These are phyloP conservation scores for Serendipita sp. DNA, from an alignment of 1,284 basidiomycete genomes.

Conservation along the genomic window DNA sequence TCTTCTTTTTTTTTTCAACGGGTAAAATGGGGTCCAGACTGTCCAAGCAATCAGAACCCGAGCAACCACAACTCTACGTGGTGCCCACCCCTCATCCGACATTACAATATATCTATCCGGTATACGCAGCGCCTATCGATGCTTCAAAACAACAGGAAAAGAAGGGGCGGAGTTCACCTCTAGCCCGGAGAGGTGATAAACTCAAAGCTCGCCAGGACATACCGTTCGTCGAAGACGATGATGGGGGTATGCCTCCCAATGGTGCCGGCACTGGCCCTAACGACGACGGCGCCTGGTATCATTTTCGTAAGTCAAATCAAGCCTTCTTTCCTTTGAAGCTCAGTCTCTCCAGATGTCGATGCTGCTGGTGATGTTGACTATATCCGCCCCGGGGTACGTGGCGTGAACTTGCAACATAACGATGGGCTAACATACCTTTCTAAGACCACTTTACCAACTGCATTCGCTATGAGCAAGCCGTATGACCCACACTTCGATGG, in stretches of 20 bases:
- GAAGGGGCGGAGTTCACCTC: conserved; percentile 1
- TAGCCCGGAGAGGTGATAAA: not conserved
- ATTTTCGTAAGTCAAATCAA: not conserved
- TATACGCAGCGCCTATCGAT: not conserved
- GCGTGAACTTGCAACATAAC: not conserved
- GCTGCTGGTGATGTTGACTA: conserved; percentile 2
- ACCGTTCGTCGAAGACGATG: not conserved
- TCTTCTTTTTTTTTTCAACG: not conserved
- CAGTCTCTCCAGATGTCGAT: not conserved
- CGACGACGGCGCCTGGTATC: conserved; percentile 1
- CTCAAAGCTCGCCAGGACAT: not conserved
- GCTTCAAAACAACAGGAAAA: not conserved
- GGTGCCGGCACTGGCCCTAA: not conserved
- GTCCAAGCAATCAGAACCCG: not conserved
- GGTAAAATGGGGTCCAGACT: conserved; percentile 2
- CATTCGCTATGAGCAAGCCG: not conserved
- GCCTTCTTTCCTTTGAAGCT: not conserved
- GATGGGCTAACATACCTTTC: not conserved
- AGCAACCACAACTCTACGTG: not conserved
- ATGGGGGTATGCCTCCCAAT: not conserved
- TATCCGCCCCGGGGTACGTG: not conserved
- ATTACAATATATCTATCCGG: conserved; percentile 1
- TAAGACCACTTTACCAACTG: not conserved
- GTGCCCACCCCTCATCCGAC: not conserved
- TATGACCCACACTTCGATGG: not conserved